Base-by-base conservation (phyloP, 2,329 filamentous ascomycete genomes). In the Chrysoporthe austroafricana region DNA sequence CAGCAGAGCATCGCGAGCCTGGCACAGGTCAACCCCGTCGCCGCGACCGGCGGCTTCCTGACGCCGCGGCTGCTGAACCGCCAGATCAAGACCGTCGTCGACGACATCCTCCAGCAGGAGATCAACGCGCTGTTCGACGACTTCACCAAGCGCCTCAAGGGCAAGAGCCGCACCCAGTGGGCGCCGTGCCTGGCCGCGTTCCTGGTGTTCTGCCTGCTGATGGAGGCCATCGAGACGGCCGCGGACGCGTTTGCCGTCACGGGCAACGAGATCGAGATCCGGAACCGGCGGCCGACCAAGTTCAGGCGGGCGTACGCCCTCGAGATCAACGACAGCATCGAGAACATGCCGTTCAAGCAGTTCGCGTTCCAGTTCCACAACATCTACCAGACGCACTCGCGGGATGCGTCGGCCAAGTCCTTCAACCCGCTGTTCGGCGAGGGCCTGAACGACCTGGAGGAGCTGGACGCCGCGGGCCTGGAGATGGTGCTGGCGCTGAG, bases 361-460 rank as follows among this genome's bases (percentile, higher is more conserved):
- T 87, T 88, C 72, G 84, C 84, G 3, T 86, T 85, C 70, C 85
- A 87, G 75, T 88, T 88, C 73, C 86, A 88, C 74, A 82, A 86
- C 73, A 80, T 86, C 66, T 88, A 86, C 72, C 85, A 87, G 78
- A 88, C 86, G 26, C 84, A 87, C 73, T 81, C 79, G 65, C 79
- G 79, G 71, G 84, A 86, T 70, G 78, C 79, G 3, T 80, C 81
- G 56, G 74, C 80, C 8, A 83, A 79, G 74, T 79, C 85, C 61
- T 88, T 87, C 73, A 88, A 88, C 71, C 86, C 86, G 21, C 74
- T 88, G n/a, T 71, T 83, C 8, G 84, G 87, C 71, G 75, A 78
- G 58, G 74, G 74, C 52, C 78, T 80, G 62, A 74, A 79, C 26
- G 77, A 80, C 67, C 76, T 79, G 48, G 79, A 74, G 4, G 83